Evolutionary conservation across 768 basidiomycete species (phyloP), one percentile per base, ranked within the genome.

Genomic region (Leccinum imitatum): DNA sequence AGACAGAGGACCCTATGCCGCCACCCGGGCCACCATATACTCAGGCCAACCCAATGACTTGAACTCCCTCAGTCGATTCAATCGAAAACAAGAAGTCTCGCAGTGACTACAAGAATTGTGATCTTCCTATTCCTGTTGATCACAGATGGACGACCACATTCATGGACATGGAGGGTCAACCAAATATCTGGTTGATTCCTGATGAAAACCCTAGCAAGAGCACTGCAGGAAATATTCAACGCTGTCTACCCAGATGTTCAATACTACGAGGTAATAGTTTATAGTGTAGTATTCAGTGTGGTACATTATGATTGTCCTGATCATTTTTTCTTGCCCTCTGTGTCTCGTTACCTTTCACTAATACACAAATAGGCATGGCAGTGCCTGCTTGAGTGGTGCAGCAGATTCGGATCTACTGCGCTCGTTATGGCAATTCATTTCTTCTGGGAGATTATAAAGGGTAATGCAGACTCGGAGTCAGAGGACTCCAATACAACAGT

Each of bases 221-320:
- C 58, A 4, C 52, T 58, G n/a, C 58, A 58, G n/a, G 11, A 58
- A 53, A 58, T 58, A 23, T 58, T 58, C 13, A 3, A 17, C 6
- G 9, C n/a, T 2, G 19, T 59, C 53, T 59, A 48, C 19, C 58
- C 47, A 0, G 13, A 59, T 0, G 14, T 59, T 54, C 7, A 48
- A 9, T 54, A 59, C 11, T 25, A 25, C 25, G 14, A 54, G 25
- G 52, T 59, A 1, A 60, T 31, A 1, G 27, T 46, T 27, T 23
- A 51, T 5, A 11, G 50, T 11, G 39, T 23, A 0, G 59, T 60
- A 52, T 60, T 60, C 15, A 31, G 50, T 9, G 50, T 60, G 1
- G 50, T 56, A 52, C 4, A 3, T 59, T 17, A 37, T 27, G 23
- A 25, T 25, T 8, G 30, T 30, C 8, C 30, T 9, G 4, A 1